Conservation (phyloP, 176 grass and related monocot species). For the Panicum miliaceum region DNA sequence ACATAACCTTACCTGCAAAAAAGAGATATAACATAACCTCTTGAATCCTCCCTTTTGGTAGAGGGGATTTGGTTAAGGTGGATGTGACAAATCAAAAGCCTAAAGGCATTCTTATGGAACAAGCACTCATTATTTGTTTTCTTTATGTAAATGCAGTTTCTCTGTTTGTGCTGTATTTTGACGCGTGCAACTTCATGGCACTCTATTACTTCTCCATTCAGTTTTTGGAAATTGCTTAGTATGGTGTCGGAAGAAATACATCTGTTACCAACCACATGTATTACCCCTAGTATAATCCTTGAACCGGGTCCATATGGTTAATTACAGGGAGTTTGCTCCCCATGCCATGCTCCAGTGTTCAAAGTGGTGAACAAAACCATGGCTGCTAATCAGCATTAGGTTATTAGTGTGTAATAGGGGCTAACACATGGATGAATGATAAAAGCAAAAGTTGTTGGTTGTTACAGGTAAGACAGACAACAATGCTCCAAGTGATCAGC, state of each 20-base stretch:
- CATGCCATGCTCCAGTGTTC: background rate
- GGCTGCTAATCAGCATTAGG: conserved; percentile 32
- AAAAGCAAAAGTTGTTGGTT: conserved; percentile 76
- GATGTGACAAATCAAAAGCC: conserved; percentile 14
- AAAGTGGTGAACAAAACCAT: background rate
- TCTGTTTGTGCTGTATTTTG: background rate
- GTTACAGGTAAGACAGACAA: conserved; percentile 74
- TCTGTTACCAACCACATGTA: conserved; percentile 10
- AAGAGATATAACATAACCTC: no score
- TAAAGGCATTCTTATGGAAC: conserved; percentile 6
- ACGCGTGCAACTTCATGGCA: conserved; percentile 10
- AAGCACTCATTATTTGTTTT: background rate
- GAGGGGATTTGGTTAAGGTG: conserved; percentile 5
- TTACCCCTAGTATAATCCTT: conserved; percentile 2
- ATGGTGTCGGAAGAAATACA: background rate
- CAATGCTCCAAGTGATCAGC: conserved; percentile 50
- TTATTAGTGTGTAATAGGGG: conserved; percentile 36
- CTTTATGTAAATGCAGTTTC: background rate
- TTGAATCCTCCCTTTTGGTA: no score
- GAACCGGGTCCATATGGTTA: background rate
- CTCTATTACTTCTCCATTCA: conserved; percentile 21
- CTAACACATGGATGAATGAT: conserved; percentile 64
- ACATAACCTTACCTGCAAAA: no score
- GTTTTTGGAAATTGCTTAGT: background rate
- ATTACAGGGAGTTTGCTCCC: conserved; percentile 2